A percentile compares a stretch with the other conserved stretches of the same genome.
Evolutionary conservation across 306 rosid genomes (phyloP).

Genomic region (Benincasa hispida): DNA sequence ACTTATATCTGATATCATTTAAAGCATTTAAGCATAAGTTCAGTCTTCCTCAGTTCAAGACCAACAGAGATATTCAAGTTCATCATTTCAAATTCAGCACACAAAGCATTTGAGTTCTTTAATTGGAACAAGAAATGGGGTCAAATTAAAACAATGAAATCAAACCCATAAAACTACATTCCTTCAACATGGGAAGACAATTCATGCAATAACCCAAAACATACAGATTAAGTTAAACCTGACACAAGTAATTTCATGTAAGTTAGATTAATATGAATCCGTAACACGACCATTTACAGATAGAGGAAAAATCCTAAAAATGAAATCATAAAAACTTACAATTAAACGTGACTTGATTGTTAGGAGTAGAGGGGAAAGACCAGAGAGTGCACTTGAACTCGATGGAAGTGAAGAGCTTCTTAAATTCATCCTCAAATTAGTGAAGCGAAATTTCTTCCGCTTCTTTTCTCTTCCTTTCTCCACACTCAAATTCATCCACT

Average conservation of each 20-base stretch:
- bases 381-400: constrained; percentile 46
- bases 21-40: background rate
- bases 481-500: too few species aligned
- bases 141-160: background rate
- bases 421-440: too few species aligned
- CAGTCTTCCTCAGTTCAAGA: background rate
- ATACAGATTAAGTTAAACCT: background rate
- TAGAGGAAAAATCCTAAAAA: background rate
- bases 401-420: constrained; percentile 59
- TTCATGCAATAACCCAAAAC: background rate
- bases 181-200: background rate
- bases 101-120: background rate
- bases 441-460: too few species aligned
- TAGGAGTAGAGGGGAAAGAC: constrained; percentile 85
- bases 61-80: background rate
- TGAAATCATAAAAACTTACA: constrained; percentile 18
- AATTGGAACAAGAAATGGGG: background rate
- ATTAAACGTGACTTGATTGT: constrained; percentile 69
- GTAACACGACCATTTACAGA: background rate
- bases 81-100: background rate
- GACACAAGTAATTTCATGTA: background rate
- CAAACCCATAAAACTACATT: background rate
- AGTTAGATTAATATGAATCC: background rate
- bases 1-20: background rate
- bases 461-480: too few species aligned